Evolutionary conservation across 345 rosid species (phyloP), one percentile per base, ranked within the genome.

Genomic region (Camelina hispida): DNA sequence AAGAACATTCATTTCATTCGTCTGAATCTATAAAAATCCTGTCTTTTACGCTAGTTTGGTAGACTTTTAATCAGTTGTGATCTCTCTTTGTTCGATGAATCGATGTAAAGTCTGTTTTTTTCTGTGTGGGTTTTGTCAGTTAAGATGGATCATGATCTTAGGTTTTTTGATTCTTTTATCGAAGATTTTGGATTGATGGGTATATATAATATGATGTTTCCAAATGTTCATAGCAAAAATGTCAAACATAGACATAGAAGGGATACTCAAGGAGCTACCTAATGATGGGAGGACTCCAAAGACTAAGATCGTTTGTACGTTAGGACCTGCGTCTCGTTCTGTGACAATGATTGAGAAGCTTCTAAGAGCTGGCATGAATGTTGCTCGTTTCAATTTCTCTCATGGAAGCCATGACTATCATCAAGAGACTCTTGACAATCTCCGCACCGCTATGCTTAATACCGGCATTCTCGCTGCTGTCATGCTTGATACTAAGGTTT

Each of bases 231-330:
- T 16, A 23, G 15, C 61, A 74, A 69, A 40, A 66, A 93, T 93
- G 98, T 91, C 96, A 32, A 93, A 86, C 83, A 91, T 93, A 30
- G 96, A 93, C 76, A 89, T 91, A 0, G 91, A 84, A 71, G 98
- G 98, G 55, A 83, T 93, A 73, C 58, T 93, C 78, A 82, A 83
- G 84, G 93, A 84, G 44, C 81, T 82, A 3, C 88, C 81, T 0
- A 71, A 82, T 14, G 88, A 91, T 75, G 81, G 81, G 18, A 75
- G 62, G 47, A 69, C 44, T 51, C 85, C 89, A 7, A 84, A 68
- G 85, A 84, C 87, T 15, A 86, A 84, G 81, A 84, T 86, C 0
- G 87, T 84, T 14, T 86, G 90, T 77, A 86, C 90, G 2, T 51
- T 86, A n/a, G 90, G 90, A 4, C 90, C 90, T 42, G 85, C 89